A percentile compares a stretch with the other conserved stretches of the same genome.
phyloP scores from a whole-genome alignment of 1,284 basidiomycete genomes.

The Lentinula novae-zelandiae region DNA sequence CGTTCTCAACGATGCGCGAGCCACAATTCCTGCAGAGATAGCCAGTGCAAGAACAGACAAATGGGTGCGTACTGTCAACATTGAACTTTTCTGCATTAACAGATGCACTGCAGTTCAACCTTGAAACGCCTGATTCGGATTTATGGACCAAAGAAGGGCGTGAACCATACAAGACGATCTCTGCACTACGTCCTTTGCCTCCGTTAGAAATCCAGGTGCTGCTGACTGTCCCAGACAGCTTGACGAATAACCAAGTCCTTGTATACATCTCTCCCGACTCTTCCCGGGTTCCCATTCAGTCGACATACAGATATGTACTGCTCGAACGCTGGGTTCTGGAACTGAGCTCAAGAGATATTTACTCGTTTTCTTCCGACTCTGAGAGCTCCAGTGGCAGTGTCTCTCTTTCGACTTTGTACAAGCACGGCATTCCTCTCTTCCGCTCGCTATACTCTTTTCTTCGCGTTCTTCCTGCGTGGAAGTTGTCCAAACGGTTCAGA shows the following conservation, averaged over 20 bases:
- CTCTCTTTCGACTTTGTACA: conserved; percentile 70
- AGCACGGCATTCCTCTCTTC: conserved; percentile 76
- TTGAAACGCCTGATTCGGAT: conserved; percentile 67
- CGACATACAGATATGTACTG: conserved; percentile 61
- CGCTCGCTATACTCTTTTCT: conserved; percentile 70
- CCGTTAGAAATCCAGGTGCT: conserved; percentile 68
- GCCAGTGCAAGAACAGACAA: conserved; percentile 56
- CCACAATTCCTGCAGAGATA: conserved; percentile 43
- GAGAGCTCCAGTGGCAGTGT: conserved; percentile 40
- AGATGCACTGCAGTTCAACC: conserved; percentile 57
- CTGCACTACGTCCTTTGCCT: conserved; percentile 46
- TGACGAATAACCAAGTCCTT: conserved; percentile 64
- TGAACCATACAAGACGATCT: conserved; percentile 57
- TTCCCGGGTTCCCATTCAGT: conserved; percentile 60
- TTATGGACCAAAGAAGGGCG: conserved; percentile 58
- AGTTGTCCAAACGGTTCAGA: conserved; percentile 57
- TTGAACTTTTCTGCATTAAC: neutral
- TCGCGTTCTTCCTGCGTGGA: conserved; percentile 71
- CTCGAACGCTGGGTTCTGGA: conserved; percentile 70
- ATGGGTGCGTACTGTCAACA: conserved; percentile 54
- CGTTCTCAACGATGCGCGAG: conserved; percentile 65
- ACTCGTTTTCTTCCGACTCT: conserved; percentile 23
- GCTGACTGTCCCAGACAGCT: conserved; percentile 57
- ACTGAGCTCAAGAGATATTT: conserved; percentile 36
- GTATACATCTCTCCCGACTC: conserved; percentile 57